Evolutionary conservation across 805 yeast genomes (phyloP).

Genomic region (Myxozyma udenii): DNA sequence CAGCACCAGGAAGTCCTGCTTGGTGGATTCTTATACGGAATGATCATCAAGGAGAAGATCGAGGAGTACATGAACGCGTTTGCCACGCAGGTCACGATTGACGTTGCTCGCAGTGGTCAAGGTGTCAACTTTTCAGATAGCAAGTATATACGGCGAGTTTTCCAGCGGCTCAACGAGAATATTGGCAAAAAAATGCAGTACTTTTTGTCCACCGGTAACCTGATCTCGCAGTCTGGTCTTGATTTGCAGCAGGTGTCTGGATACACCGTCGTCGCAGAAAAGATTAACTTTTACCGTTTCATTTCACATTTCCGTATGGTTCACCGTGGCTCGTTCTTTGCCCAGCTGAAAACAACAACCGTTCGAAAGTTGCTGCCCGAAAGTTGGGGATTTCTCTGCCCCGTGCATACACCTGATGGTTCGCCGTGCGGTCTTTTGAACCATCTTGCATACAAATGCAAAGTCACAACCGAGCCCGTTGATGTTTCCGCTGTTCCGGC

Average conservation of each 20-base stretch:
- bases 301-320: conserved; percentile 99
- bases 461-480: conserved; percentile 69
- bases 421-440: conserved; percentile 97
- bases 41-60: conserved; percentile 93
- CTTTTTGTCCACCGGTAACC: conserved; percentile 93
- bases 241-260: conserved; percentile 98
- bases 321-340: conserved; percentile 98
- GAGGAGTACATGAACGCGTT: conserved; percentile 84
- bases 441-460: conserved; percentile 94
- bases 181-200: conserved; percentile 93
- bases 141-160: conserved; percentile 76
- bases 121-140: conserved; percentile 81
- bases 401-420: conserved; percentile 99
- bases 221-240: conserved; percentile 93
- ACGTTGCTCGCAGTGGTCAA: conserved; percentile 50
- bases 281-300: conserved; percentile 94
- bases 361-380: conserved; percentile 95
- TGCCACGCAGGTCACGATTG: conserved; percentile 70
- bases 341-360: conserved; percentile 94
- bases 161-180: conserved; percentile 79
- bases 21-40: conserved; percentile 95
- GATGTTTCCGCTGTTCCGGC: conserved; percentile 72
- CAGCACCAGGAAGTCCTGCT: conserved; percentile 96
- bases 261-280: conserved; percentile 97
- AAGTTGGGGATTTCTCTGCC: conserved; percentile 98